Evolutionary conservation across 305 asterid species (phyloP).

Genomic region (Ajuga reptans): DNA sequence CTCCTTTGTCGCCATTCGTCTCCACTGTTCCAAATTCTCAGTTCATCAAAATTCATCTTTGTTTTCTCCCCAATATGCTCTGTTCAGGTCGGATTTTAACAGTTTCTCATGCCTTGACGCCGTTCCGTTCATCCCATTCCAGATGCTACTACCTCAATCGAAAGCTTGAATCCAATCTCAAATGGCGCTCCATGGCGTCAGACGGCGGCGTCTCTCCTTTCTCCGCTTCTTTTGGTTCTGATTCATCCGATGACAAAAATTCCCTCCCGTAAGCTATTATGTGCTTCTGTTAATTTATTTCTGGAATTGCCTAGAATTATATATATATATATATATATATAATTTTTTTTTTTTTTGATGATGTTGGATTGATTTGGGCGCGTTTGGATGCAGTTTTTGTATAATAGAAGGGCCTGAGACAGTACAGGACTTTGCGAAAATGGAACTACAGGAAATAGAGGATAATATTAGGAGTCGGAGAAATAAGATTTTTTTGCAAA

Average conservation of each 20-base stretch:
- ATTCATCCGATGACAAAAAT: constrained; percentile 36
- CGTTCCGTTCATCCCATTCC: constrained; percentile 25
- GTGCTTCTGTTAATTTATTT: neutral
- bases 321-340: too few species aligned
- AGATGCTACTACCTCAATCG: constrained; percentile 24
- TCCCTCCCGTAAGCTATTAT: constrained; percentile 34
- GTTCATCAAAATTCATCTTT: neutral
- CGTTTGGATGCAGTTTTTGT: constrained; percentile 52
- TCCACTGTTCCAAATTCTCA: neutral
- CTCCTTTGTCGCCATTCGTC: constrained; percentile 15
- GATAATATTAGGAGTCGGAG: constrained; percentile 79
- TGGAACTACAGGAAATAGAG: constrained; percentile 83
- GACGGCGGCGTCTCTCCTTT: constrained; percentile 50
- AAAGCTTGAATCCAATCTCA: constrained; percentile 29
- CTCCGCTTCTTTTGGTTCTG: constrained; percentile 36
- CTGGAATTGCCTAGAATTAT: neutral
- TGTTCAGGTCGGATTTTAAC: constrained; percentile 41
- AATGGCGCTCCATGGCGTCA: constrained; percentile 48
- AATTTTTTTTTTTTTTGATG: neutral
- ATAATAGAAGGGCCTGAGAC: constrained; percentile 98
- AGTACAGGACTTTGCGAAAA: constrained; percentile 68
- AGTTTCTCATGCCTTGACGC: constrained; percentile 29
- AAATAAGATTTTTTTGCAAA: constrained; percentile 78
- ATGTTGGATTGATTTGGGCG: neutral
- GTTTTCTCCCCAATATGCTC: constrained; percentile 28